Conservation (phyloP, 1,139 yeast species). For the Scheffersomyces parashehatae region DNA sequence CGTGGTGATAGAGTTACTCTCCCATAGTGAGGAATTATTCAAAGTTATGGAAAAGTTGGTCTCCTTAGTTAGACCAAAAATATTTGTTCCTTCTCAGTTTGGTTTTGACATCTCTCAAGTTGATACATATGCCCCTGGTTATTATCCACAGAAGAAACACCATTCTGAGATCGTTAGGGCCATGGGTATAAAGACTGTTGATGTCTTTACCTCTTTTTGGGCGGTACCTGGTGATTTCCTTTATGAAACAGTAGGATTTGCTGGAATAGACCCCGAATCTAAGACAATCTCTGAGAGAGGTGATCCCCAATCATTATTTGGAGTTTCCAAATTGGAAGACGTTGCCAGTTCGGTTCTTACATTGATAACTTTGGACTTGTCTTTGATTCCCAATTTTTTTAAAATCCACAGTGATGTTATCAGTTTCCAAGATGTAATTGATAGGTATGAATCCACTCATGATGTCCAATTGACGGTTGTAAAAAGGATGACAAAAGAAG, state of each 20-base stretch:
- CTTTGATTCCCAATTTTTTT: slow-evolving; percentile 43
- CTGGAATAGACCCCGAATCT: slow-evolving; percentile 34
- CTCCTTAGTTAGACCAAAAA: slow-evolving; percentile 40
- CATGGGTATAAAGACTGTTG: slow-evolving; percentile 51
- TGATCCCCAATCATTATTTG: slow-evolving; percentile 33
- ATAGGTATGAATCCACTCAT: slow-evolving; percentile 38
- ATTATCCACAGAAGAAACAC: slow-evolving; percentile 32
- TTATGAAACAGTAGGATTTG: slow-evolving; percentile 28
- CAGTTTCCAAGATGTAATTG: slow-evolving; percentile 37
- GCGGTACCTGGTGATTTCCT: slow-evolving; percentile 38
- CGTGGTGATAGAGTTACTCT: slow-evolving; percentile 46
- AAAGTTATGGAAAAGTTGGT: slow-evolving; percentile 42
- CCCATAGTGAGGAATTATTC: slow-evolving; percentile 21
- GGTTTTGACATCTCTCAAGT: slow-evolving; percentile 41
- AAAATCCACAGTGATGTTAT: slow-evolving; percentile 41
- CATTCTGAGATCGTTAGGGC: slow-evolving; percentile 41
- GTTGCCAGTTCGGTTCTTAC: slow-evolving; percentile 35
- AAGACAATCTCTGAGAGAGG: slow-evolving; percentile 41
- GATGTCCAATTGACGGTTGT: slow-evolving; percentile 31
- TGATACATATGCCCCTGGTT: slow-evolving; percentile 27
- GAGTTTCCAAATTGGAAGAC: slow-evolving; percentile 30
- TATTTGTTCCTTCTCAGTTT: slow-evolving; percentile 61
- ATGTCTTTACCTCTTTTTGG: slow-evolving; percentile 44
- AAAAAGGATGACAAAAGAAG: slow-evolving; percentile 20
- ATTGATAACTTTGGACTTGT: slow-evolving; percentile 29